Evolutionary conservation across 129 eudicot species (phyloP).

Genomic region (Pulicaria dysenterica): DNA sequence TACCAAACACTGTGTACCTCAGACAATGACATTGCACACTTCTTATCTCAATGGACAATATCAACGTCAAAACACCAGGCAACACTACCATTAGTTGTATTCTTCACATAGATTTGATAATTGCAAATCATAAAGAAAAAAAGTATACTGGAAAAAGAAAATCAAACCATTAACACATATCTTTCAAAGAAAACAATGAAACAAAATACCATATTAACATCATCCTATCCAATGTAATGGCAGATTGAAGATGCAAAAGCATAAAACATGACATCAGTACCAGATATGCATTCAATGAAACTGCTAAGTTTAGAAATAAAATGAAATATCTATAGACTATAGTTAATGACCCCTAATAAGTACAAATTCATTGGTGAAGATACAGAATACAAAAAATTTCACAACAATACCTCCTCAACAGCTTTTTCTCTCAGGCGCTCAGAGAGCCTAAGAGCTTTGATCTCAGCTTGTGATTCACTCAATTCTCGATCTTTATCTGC

Average conservation of each 20-base stretch:
- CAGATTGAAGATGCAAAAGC: constrained; percentile 15
- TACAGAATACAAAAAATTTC: not conserved
- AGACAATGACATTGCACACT: constrained; percentile 29
- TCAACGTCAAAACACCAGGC: constrained; percentile 12
- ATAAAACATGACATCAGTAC: constrained; percentile 2
- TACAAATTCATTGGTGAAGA: constrained; percentile 9
- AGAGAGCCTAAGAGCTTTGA: constrained; percentile 70
- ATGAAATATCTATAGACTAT: constrained; percentile 5
- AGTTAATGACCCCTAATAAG: constrained; percentile 1
- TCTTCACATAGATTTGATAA: constrained; percentile 10
- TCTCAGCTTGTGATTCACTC: constrained; percentile 78
- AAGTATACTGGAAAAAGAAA: constrained; percentile 9
- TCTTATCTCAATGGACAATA: constrained; percentile 22
- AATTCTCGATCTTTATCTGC: constrained; percentile 86
- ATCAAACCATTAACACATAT: constrained; percentile 15
- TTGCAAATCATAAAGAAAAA: constrained; percentile 13
- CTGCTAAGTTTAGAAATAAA: not conserved
- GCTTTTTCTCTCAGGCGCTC: constrained; percentile 85
- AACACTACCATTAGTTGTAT: constrained; percentile 13
- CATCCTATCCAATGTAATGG: constrained; percentile 19
- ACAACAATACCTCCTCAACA: constrained; percentile 73
- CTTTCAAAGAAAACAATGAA: constrained; percentile 18
- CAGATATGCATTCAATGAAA: constrained; percentile 11
- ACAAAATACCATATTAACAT: constrained; percentile 10
- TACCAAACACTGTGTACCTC: constrained; percentile 29